Evolutionary conservation across 306 rosid genomes (phyloP).

Genomic region (Dryas alaskensis): DNA sequence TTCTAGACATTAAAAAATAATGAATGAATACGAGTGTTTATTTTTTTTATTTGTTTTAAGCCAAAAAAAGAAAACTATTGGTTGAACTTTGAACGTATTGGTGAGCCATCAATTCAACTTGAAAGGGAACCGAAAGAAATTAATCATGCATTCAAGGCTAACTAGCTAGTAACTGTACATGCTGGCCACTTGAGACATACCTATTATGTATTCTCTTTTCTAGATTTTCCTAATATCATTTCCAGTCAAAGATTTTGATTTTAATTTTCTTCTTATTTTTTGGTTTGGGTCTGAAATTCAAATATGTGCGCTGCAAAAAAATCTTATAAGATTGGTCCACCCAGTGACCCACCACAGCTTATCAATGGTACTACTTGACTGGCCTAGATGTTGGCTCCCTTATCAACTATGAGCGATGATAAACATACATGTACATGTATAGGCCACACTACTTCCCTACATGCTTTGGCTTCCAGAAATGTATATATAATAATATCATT

Average conservation of each 20-base stretch:
- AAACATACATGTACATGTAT: neutral
- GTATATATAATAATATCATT: neutral
- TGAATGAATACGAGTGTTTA: too few species aligned
- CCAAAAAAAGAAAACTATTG: too few species aligned
- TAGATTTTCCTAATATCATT: neutral
- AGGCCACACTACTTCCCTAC: neutral
- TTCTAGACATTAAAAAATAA: too few species aligned
- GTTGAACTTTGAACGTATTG: neutral
- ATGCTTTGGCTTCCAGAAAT: neutral
- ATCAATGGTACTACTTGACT: neutral
- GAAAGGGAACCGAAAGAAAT: neutral
- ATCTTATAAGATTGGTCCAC: constrained; percentile 1
- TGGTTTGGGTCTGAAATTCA: neutral
- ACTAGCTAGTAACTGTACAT: neutral
- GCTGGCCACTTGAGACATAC: neutral
- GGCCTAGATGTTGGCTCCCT: neutral
- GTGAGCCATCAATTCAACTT: neutral
- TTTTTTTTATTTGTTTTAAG: too few species aligned
- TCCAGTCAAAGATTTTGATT: constrained; percentile 13
- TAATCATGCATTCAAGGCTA: neutral
- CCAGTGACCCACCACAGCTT: neutral
- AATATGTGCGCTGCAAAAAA: neutral
- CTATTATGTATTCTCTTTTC: neutral
- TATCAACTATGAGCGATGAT: neutral
- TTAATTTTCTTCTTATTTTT: neutral